Conservation (phyloP, 441 rosid species). For the Syzygium malaccense region DNA sequence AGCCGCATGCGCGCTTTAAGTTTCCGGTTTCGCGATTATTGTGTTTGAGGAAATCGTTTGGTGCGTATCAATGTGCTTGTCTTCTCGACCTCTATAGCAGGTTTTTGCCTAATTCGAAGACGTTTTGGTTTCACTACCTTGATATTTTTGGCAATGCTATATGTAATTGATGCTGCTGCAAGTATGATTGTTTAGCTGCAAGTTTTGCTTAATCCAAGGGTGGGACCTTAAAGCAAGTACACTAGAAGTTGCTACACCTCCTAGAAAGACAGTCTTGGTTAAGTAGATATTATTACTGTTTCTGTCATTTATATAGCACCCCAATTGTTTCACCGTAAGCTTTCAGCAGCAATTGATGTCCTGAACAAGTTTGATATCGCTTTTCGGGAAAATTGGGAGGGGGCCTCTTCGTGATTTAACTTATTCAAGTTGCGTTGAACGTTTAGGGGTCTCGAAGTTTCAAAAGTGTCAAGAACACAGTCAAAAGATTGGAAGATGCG, state of each 20-base stretch:
- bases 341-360: background rate
- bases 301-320: background rate
- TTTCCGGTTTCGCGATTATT: background rate
- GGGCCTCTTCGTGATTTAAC: background rate
- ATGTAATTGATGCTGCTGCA: background rate
- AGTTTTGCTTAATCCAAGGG: background rate
- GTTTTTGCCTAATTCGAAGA: background rate
- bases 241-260: background rate
- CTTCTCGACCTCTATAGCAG: background rate
- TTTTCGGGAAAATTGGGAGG: background rate
- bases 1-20: background rate
- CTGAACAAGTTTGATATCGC: background rate
- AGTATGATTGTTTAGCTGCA: background rate
- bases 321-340: background rate
- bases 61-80: background rate
- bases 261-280: background rate
- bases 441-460: constrained; percentile 51
- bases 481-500: constrained; percentile 84
- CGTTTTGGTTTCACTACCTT: background rate
- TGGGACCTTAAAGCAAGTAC: background rate
- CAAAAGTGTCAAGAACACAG: constrained; percentile 66
- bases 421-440: constrained; percentile 2
- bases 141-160: background rate
- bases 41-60: background rate
- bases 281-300: background rate